Evolutionary conservation across 768 basidiomycete genomes (phyloP).

Genomic region (Trametes sanguinea): DNA sequence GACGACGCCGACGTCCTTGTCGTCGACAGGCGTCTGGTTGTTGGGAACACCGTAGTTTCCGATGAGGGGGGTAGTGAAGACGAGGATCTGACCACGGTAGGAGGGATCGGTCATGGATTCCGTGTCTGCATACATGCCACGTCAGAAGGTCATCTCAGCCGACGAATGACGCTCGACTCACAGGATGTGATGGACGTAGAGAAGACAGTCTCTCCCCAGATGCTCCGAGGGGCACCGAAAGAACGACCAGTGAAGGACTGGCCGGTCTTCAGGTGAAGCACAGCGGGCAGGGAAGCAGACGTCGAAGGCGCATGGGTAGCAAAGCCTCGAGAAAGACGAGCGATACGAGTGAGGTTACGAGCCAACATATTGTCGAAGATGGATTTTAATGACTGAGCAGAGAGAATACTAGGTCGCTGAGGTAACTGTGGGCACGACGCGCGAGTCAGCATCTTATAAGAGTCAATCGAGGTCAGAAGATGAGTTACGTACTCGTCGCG

Average conservation of each 20-base stretch:
- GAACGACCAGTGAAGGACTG: conserved; percentile 88
- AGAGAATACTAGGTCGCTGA: conserved; percentile 89
- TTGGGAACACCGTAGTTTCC: conserved; percentile 96
- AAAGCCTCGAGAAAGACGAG: conserved; percentile 57
- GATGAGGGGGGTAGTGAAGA: conserved; percentile 97
- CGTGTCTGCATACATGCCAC: conserved; percentile 65
- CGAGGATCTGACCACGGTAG: conserved; percentile 96
- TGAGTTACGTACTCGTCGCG: conserved; percentile 74
- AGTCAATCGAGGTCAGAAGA: neutral
- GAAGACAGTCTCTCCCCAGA: conserved; percentile 97
- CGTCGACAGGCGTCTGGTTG: conserved; percentile 73
- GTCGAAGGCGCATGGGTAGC: conserved; percentile 60
- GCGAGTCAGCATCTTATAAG: conserved; percentile 27
- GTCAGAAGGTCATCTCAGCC: neutral
- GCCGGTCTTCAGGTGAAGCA: conserved; percentile 90
- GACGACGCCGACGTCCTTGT: conserved; percentile 78
- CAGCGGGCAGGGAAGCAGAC: conserved; percentile 60
- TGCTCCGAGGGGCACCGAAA: conserved; percentile 86
- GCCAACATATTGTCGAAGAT: conserved; percentile 51
- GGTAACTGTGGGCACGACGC: conserved; percentile 55
- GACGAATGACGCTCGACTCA: conserved; percentile 40
- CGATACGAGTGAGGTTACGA: conserved; percentile 52
- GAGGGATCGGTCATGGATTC: conserved; percentile 99
- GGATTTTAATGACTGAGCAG: conserved; percentile 47
- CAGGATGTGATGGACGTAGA: conserved; percentile 99